Base-by-base conservation (phyloP, 495 filamentous ascomycete species). In the Lasiosphaeria ovina region DNA sequence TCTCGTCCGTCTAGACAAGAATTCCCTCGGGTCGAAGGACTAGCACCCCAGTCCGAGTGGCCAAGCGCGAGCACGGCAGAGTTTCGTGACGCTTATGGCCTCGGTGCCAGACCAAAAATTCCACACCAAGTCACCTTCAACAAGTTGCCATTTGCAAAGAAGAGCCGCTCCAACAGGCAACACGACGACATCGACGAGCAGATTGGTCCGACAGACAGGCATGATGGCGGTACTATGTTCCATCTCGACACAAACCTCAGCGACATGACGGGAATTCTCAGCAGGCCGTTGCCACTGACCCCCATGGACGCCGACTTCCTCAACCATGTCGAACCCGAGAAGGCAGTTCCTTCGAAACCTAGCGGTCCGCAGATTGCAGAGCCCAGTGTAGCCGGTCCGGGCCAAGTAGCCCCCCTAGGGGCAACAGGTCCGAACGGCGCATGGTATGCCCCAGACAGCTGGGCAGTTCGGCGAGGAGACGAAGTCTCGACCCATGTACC, bases 361-460 rank as follows among this genome's bases (percentile, higher is more conserved):
- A 14, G 12, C 44, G 44, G 6, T n/a, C 44, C 44, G 7, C 12
- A n/a, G 12, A n/a, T n/a, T n/a, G 11, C 8, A 47, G 44, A 14
- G 12, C 12, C 44, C 44, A 47, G 44, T 14, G 16, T n/a, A n/a
- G 12, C 44, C 12, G 44, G 6, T 14, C 44, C 6, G 16, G 4
- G 4, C 55, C 40, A 17, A 34, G 5, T 12, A 9, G 35, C 17
- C 33, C 47, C 48, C 1, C 10, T 16, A 11, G 17, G 9, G 12
- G 33, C 56, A 14, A 51, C 10, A 34, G 75, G 71, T 12, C 56
- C 65, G 55, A 74, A 71, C 57, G 77, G 74, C 9, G 79, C 81
- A 6, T 97, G 93, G 93, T 87, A 91, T 72, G 91, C 92, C 3
- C 93, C 93, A 10, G 93, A 97, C 70, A 94, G 90, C 72, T 97